A percentile compares a stretch with the other conserved stretches of the same genome.
Evolutionary conservation across 1,284 basidiomycete genomes (phyloP).

Genomic region (Volvariella surrecta): DNA sequence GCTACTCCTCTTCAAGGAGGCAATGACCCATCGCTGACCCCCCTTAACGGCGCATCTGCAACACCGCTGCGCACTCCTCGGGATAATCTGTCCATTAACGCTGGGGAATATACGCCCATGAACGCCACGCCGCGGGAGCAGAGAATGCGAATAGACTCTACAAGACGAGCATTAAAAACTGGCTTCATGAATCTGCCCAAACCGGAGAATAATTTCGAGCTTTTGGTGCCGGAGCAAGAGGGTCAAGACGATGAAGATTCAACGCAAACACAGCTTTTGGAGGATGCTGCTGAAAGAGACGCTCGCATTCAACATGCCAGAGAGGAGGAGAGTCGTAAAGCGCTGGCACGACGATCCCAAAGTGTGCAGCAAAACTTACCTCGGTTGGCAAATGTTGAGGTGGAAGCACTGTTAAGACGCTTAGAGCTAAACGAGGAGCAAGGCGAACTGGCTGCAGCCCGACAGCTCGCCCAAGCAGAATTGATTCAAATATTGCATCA

Average conservation of each 20-base stretch:
- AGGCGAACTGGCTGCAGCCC: conserved; percentile 36
- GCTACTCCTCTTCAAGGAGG: conserved; percentile 68
- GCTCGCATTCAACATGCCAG: conserved; percentile 59
- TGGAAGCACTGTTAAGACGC: conserved; percentile 51
- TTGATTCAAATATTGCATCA: conserved; percentile 78
- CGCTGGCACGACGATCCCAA: conserved; percentile 74
- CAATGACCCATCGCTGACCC: conserved; percentile 52
- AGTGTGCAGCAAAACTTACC: conserved; percentile 82
- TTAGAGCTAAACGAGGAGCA: conserved; percentile 45
- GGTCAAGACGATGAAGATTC: conserved; percentile 42
- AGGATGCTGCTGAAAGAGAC: conserved; percentile 92
- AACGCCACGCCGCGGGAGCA: conserved; percentile 74
- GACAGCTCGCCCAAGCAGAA: conserved; percentile 72
- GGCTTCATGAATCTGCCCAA: conserved; percentile 84
- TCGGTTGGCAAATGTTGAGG: conserved; percentile 79
- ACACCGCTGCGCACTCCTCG: conserved; percentile 90
- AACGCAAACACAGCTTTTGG: conserved; percentile 35
- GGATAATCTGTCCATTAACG: conserved; percentile 88
- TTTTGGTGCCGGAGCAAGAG: conserved; percentile 87
- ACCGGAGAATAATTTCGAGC: conserved; percentile 97
- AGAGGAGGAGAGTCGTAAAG: conserved; percentile 75
- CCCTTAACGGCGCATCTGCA: conserved; percentile 38
- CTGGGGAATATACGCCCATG: conserved; percentile 43
- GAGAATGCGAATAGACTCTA: conserved; percentile 50
- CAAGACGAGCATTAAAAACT: conserved; percentile 68